phyloP scores from a whole-genome alignment of 2,329 filamentous ascomycete genomes.

The Botrytis elliptica region DNA sequence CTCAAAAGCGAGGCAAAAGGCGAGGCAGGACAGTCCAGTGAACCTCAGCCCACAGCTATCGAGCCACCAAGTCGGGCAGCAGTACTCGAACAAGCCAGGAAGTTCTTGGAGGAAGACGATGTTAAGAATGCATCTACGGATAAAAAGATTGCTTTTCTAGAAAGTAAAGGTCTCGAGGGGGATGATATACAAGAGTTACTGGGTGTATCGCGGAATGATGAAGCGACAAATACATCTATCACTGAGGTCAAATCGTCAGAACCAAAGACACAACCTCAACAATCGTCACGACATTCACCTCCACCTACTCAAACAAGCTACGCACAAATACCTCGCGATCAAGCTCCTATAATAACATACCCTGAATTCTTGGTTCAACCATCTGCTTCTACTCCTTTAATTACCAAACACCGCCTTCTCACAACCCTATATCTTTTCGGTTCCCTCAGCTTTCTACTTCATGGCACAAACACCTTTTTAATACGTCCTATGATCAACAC shows the following conservation, averaged over 20 bases:
- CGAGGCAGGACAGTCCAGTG: background rate
- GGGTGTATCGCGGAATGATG: slow-evolving; percentile 37
- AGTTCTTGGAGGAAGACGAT: slow-evolving; percentile 72
- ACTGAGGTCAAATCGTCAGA: slow-evolving; percentile 10
- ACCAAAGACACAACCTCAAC: background rate
- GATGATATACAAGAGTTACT: slow-evolving; percentile 70
- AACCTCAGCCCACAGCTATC: slow-evolving; percentile 6
- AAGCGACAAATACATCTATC: slow-evolving; percentile 26
- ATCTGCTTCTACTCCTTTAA: slow-evolving; percentile 54
- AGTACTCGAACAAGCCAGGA: slow-evolving; percentile 65
- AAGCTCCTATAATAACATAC: slow-evolving; percentile 63
- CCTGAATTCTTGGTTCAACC: slow-evolving; percentile 66
- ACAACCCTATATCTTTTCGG: slow-evolving; percentile 59
- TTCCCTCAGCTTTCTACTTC: slow-evolving; percentile 61
- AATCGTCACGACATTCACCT: background rate
- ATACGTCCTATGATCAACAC: slow-evolving; percentile 58
- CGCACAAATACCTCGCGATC: slow-evolving; percentile 47
- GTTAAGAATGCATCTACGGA: slow-evolving; percentile 68
- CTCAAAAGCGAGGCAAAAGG: slow-evolving; percentile 3
- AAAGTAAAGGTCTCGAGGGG: slow-evolving; percentile 69
- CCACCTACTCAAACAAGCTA: slow-evolving; percentile 31
- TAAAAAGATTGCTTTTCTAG: slow-evolving; percentile 73
- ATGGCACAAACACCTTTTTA: slow-evolving; percentile 69
- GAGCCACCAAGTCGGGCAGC: slow-evolving; percentile 29
- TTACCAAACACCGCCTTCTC: slow-evolving; percentile 59